Conservation (phyloP, 768 basidiomycete species). For the Hericium rajendrae region DNA sequence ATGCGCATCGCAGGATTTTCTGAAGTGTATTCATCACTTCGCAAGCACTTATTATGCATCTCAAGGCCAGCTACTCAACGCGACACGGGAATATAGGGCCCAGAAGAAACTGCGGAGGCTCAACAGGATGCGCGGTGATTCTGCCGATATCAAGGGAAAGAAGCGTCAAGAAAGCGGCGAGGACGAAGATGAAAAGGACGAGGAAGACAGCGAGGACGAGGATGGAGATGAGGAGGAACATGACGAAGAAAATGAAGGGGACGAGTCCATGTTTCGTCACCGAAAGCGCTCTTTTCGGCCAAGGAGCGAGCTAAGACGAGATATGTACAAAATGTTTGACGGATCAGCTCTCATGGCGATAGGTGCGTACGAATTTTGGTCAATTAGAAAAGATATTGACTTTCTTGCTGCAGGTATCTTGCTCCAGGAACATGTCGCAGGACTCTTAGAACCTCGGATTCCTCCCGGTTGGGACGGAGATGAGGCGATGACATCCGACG, state of each 20-base stretch:
- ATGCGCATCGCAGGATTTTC: constrained; percentile 34
- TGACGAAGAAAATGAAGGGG: constrained; percentile 2
- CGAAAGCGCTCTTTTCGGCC: constrained; percentile 1
- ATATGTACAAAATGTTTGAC: constrained; percentile 69
- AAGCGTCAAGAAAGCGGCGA: constrained; percentile 9
- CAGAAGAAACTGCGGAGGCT: constrained; percentile 27
- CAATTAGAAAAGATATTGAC: neutral
- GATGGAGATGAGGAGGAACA: constrained; percentile 13
- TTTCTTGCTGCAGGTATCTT: neutral
- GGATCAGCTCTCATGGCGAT: constrained; percentile 65
- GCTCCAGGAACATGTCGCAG: neutral
- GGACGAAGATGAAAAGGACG: constrained; percentile 5
- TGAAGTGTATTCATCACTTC: constrained; percentile 44
- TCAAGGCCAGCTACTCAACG: constrained; percentile 48
- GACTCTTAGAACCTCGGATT: neutral
- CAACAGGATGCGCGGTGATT: constrained; percentile 11
- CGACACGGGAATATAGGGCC: constrained; percentile 35
- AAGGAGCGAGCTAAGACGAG: constrained; percentile 20
- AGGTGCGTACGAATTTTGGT: constrained; percentile 29
- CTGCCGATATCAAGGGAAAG: constrained; percentile 10
- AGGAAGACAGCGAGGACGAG: constrained; percentile 6
- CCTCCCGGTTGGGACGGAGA: neutral
- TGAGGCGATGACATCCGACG: constrained; percentile 2
- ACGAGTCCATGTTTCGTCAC: constrained; percentile 12
- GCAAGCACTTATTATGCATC: constrained; percentile 50